phyloP scores from a whole-genome alignment of 2,329 filamentous ascomycete species.

The Calonectria multiphialidica region DNA sequence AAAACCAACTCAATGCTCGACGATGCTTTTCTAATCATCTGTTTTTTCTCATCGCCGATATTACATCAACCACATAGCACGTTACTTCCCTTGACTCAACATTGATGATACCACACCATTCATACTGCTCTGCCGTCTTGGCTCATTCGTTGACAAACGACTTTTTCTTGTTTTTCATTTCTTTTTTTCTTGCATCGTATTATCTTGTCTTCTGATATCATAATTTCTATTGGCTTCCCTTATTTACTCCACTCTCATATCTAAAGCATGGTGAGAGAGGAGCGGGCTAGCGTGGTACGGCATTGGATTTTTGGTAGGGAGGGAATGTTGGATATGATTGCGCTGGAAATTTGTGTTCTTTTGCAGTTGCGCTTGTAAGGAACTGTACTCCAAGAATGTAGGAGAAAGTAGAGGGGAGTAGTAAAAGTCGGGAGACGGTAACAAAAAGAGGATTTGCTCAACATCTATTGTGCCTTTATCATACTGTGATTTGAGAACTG shows the following conservation, averaged over 20 bases:
- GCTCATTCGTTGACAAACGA: conserved; percentile 24
- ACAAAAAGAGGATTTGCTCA: conserved; percentile 19
- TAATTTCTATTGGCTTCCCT: conserved; percentile 13
- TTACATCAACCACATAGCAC: conserved; percentile 11
- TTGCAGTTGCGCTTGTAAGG: conserved; percentile 8
- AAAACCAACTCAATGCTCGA: conserved; percentile 15
- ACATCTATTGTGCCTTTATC: neutral
- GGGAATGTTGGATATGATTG: conserved; percentile 27
- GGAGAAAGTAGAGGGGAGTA: neutral
- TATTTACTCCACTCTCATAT: neutral
- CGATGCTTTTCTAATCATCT: conserved; percentile 11
- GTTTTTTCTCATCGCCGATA: conserved; percentile 11
- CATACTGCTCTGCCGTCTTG: conserved; percentile 28
- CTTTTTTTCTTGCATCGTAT: conserved; percentile 2
- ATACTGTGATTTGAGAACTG: neutral
- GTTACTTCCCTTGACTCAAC: conserved; percentile 35
- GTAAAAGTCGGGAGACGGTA: conserved; percentile 11
- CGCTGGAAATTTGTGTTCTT: conserved; percentile 14
- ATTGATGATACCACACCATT: conserved; percentile 40
- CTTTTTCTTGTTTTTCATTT: conserved; percentile 8
- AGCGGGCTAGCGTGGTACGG: conserved; percentile 16
- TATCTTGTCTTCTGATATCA: conserved; percentile 13
- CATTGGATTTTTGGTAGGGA: conserved; percentile 12
- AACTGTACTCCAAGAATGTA: conserved; percentile 13
- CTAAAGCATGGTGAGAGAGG: neutral